Percentiles rank a stretch among this genome's conserved stretches.
Evolutionary conservation across 495 filamentous ascomycete genomes (phyloP).

Genomic region (Xylaria cubensis): DNA sequence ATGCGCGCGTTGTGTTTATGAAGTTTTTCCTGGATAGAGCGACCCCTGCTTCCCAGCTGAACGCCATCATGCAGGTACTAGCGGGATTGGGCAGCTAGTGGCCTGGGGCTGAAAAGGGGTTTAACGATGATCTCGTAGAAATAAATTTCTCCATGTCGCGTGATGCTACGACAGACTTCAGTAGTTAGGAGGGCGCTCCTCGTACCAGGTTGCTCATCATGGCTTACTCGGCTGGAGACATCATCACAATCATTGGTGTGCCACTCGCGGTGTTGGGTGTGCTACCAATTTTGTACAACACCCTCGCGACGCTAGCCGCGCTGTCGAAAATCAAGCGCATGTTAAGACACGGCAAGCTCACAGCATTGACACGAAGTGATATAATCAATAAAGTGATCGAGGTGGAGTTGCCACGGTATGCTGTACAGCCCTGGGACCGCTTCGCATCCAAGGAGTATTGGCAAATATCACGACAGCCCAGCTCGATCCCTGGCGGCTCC

Average conservation of each 20-base stretch:
- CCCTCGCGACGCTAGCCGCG: constrained; percentile 57
- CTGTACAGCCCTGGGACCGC: constrained; percentile 64
- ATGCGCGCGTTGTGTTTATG: too few relatives aligned
- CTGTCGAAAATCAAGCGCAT: constrained; percentile 63
- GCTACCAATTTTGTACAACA: constrained; percentile 71
- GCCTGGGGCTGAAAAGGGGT: constrained; percentile 61
- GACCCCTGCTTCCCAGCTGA: constrained; percentile 17
- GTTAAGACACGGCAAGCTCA: constrained; percentile 57
- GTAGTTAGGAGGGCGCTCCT: not conserved
- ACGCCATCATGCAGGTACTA: constrained; percentile 59
- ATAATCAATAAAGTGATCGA: constrained; percentile 70
- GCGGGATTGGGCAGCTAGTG: constrained; percentile 61
- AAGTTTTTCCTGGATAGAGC: not conserved
- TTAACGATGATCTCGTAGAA: constrained; percentile 46
- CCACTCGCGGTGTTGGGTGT: constrained; percentile 72
- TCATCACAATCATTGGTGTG: constrained; percentile 64
- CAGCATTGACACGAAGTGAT: constrained; percentile 65
- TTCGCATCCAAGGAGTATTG: constrained; percentile 63
- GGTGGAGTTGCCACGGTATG: constrained; percentile 68
- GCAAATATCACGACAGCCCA: constrained; percentile 53
- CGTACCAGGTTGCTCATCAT: constrained; percentile 5
- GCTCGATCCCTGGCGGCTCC: constrained; percentile 61
- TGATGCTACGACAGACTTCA: not conserved
- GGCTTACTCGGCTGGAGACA: constrained; percentile 42
- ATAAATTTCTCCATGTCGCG: not conserved